A percentile compares a stretch with the other conserved stretches of the same genome.
Conservation (phyloP, 345 rosid genomes). For the Syzygium aqueum region DNA sequence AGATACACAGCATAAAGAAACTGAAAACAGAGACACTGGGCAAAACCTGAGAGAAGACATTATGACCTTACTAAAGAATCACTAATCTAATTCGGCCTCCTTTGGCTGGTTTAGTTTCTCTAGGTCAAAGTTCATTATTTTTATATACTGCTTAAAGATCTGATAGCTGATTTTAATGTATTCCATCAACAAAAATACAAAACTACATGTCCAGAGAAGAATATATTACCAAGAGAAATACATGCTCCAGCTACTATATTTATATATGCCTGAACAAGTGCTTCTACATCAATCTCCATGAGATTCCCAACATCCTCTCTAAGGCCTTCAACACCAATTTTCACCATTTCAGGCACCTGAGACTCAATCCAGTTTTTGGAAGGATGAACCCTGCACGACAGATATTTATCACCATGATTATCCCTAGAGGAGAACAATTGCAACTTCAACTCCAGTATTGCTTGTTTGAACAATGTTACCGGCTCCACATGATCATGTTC, state of each 20-base stretch:
- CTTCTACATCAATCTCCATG: constrained; percentile 73
- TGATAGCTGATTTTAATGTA: neutral
- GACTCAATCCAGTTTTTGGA: constrained; percentile 79
- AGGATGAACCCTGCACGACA: constrained; percentile 57
- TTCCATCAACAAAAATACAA: neutral
- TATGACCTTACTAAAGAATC: neutral
- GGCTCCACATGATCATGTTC: constrained; percentile 92
- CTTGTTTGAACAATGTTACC: constrained; percentile 29
- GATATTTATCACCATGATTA: neutral
- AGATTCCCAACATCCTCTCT: constrained; percentile 49
- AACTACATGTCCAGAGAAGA: neutral
- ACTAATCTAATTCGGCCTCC: neutral
- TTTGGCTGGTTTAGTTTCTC: neutral
- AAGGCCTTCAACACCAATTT: constrained; percentile 50
- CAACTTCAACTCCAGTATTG: neutral
- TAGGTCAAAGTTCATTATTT: neutral
- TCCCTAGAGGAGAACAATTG: constrained; percentile 1
- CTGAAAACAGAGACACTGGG: neutral
- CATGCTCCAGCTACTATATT: constrained; percentile 93
- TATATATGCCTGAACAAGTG: constrained; percentile 80
- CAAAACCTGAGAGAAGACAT: neutral
- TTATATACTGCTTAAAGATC: neutral
- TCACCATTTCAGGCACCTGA: constrained; percentile 81
- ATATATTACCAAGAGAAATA: constrained; percentile 68
- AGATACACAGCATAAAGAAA: neutral